phyloP scores from a whole-genome alignment of 2,329 filamentous ascomycete species.

The Chaetomium globosum region DNA sequence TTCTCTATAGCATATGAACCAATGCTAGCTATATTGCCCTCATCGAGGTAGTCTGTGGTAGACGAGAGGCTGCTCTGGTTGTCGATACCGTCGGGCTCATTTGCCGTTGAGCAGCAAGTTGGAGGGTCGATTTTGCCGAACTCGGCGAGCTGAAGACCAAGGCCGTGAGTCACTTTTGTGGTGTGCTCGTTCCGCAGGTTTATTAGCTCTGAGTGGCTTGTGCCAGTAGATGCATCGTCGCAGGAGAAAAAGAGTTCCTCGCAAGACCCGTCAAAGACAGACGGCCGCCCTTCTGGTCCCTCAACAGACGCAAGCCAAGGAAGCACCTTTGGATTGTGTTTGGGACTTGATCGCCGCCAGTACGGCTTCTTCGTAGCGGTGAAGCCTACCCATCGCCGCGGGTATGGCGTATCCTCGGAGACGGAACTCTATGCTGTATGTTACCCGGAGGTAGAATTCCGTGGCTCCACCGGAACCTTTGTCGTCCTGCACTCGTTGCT shows the following conservation, averaged over 20 bases:
- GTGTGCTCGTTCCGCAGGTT: neutral
- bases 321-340: neutral
- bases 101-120: neutral
- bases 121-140: neutral
- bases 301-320: neutral
- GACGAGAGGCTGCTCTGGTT: neutral
- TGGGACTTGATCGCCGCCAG: neutral
- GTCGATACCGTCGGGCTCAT: neutral
- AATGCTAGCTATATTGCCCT: neutral
- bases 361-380: too few species aligned
- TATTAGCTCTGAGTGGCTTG: too few species aligned
- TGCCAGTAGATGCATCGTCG: too few species aligned
- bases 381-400: too few species aligned
- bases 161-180: neutral
- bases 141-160: neutral
- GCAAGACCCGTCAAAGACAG: neutral
- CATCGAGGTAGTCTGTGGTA: neutral
- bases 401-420: too few species aligned
- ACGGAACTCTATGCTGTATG: too few species aligned
- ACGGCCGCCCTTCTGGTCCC: neutral
- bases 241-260: too few species aligned
- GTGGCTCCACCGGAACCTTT: neutral
- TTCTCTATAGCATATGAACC: neutral
- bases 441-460: neutral
- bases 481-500: neutral